Evolutionary conservation across 73 alveolate genomes (phyloP), one percentile per base, ranked within the genome.

Genomic region (Paramecium octaurelia): DNA sequence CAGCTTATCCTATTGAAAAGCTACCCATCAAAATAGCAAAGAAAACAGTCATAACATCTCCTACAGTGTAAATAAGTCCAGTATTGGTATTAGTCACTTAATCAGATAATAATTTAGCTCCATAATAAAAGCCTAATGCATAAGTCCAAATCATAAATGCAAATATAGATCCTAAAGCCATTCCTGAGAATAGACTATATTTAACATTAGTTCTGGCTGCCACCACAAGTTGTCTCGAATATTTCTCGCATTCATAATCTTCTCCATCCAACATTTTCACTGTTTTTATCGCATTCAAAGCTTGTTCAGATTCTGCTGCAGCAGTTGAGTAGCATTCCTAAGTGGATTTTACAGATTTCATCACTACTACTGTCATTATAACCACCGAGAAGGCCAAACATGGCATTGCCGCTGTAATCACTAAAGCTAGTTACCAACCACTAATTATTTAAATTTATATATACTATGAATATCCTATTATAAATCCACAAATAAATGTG

Each of bases 391-490:
- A 23, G 0, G 87, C 59, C 29, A 96, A 35, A 59, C 86, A 35
- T 3, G 98, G 98, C 76, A 96, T 90, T 4, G 88, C 40, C 11
- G 95, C 97, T 2, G 92, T 71, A 16, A 93, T 69, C 9, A 93
- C 97, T 21, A 96, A 88, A 2, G 97, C 92, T 60, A 95, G 83
- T 43, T 92, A 86, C 98, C 98, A 96, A 10, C 98, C 98, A 34
- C 93, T 92, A 14, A 86, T 10, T 46, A 95, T 93, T 9, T 1
- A 80, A 24, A 16, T 34, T 16, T 23, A 77, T 42, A 21, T 20
- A 11, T 80, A 80, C 91, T 24, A 31, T 35, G 91, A 46, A 27
- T 89, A 89, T 31, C 94, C 94, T 5, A 96, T 76, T 21, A 92
- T 68, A 42, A 93, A 64, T 34, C 98, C 97, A 29, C 94, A 86